phyloP scores from a whole-genome alignment of 768 basidiomycete species.

The Chalciporus piperatus region DNA sequence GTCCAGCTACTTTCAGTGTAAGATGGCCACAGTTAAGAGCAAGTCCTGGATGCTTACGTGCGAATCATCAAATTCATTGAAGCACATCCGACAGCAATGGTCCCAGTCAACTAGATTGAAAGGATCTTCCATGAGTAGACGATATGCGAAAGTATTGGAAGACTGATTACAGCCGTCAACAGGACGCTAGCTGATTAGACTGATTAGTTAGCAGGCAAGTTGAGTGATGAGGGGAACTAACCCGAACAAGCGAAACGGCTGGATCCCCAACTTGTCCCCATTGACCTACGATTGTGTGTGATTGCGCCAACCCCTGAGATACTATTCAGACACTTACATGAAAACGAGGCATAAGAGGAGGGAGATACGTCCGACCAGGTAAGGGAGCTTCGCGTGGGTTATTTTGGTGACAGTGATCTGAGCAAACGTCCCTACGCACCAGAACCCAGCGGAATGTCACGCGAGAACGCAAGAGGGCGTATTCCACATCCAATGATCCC shows the following conservation, averaged over 20 bases:
- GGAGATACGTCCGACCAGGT: conserved; percentile 19
- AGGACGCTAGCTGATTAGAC: conserved; percentile 4
- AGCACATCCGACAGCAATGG: conserved; percentile 14
- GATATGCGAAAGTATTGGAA: background rate
- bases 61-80: conserved; percentile 32
- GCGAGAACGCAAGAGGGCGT: conserved; percentile 14
- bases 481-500: conserved; percentile 17
- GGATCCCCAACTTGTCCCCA: background rate
- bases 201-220: background rate
- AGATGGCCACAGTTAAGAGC: no score
- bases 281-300: conserved; percentile 1
- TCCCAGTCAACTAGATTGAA: conserved; percentile 10
- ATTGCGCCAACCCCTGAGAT: background rate
- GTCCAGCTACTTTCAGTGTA: conserved; percentile 20
- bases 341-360: conserved; percentile 15
- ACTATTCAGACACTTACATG: conserved; percentile 8
- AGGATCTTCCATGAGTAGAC: background rate
- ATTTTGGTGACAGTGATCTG: no score
- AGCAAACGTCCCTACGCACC: conserved; percentile 10
- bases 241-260: conserved; percentile 9
- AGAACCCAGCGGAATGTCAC: conserved; percentile 24
- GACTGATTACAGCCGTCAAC: conserved; percentile 11
- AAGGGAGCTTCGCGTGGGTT: conserved; percentile 18
- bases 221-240: conserved; percentile 5
- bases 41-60: conserved; percentile 15